A percentile compares a stretch with the other conserved stretches of the same genome.
Evolutionary conservation across 2,329 filamentous ascomycete species (phyloP).

Genomic region (Phoma sp.): DNA sequence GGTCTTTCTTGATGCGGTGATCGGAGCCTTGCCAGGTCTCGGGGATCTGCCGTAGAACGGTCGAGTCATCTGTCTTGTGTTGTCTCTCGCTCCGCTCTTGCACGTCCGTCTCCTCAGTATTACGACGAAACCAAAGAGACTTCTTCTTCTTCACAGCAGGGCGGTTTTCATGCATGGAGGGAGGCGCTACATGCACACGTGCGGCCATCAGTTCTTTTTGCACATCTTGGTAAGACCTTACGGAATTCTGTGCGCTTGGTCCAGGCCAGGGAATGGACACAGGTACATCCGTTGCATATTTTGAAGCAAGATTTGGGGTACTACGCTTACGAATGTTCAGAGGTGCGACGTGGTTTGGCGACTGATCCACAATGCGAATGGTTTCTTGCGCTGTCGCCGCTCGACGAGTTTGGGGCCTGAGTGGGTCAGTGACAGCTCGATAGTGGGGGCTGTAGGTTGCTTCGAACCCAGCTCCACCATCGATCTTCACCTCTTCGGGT

Average conservation of each 20-base stretch:
- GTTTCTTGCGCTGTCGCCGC: conserved; percentile 50
- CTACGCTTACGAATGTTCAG: conserved; percentile 62
- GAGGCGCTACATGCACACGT: conserved; percentile 17
- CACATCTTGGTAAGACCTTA: conserved; percentile 28
- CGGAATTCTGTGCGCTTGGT: conserved; percentile 16
- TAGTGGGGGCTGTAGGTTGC: conserved; percentile 31
- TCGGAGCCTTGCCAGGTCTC: conserved; percentile 46
- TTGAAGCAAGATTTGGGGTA: conserved; percentile 39
- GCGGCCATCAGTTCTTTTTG: conserved; percentile 29
- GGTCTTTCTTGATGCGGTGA: conserved; percentile 39
- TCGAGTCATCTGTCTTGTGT: conserved; percentile 35
- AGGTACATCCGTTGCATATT: conserved; percentile 17
- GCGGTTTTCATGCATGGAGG: conserved; percentile 32
- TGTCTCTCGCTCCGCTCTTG: conserved; percentile 33
- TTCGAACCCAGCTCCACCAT: conserved; percentile 42
- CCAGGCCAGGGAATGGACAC: conserved; percentile 24
- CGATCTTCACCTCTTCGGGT: conserved; percentile 55
- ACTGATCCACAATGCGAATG: conserved; percentile 63
- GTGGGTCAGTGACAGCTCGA: conserved; percentile 54
- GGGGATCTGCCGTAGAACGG: conserved; percentile 38
- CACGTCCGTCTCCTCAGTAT: conserved; percentile 40
- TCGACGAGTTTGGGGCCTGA: conserved; percentile 37
- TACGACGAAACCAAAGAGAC: conserved; percentile 54
- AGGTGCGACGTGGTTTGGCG: conserved; percentile 58
- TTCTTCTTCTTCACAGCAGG: conserved; percentile 51